Base-by-base conservation (phyloP, 176 grass and related monocot species). In the Bonia amplexicaulis region DNA sequence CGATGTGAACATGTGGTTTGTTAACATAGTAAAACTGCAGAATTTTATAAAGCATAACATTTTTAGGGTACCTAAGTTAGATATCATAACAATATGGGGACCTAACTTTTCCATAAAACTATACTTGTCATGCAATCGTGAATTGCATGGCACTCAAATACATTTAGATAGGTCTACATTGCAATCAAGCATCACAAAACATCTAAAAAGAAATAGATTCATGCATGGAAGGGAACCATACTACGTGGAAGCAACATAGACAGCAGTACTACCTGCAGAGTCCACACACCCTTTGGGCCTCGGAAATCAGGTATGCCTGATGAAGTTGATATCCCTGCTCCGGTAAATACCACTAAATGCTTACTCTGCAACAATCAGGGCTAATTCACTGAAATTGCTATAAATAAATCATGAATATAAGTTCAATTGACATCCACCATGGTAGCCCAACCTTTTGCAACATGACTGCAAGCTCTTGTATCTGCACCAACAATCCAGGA, bases 261-360 rank as follows among this genome's bases (percentile, higher is more conserved):
- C 23, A 87, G 6, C n/a, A 75, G 60, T 11, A 67, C 35, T 78
- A 98, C 96, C 96, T 98, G 96, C 89, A 98, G 84, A 85, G 96
- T 98, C 96, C 96, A 98, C 52, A 98, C 91, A 83, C 93, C 96
- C 80, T 92, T 95, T 41, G 96, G 96, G 17, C 96, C 96, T 90
- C 96, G 90, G 61, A 98, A 98, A 89, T 98, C 96, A 49, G 96
- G 96, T 80, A 98, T 98, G 29, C 96, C 96, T 63, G 92, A 92
- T 46, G 96, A 95, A 78, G 96, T 98, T 87, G 96, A 98, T 93
- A 98, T 98, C 40, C 96, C 93, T 55, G 96, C 96, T 70, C 96
- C 96, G 7, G 96, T 98, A 85, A 98, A 98, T 66, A 90, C 93
- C 75, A 98, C 93, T 78, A 98, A 86, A 93, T 98, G 93, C 87